Evolutionary conservation across 306 rosid genomes (phyloP).

Genomic region (Trifolium dubium): DNA sequence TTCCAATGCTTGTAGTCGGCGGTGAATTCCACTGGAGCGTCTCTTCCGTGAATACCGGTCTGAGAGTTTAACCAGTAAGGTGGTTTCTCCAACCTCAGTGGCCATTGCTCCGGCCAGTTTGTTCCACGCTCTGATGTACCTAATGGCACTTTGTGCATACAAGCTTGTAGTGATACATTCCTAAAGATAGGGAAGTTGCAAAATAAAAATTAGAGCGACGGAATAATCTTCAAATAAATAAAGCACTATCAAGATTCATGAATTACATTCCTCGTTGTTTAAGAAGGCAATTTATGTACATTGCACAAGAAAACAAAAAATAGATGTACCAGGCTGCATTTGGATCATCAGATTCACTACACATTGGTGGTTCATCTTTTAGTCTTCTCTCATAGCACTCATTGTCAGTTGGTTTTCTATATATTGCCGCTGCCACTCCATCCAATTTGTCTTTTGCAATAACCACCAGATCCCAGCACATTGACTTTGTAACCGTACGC

Average conservation of each 20-base stretch:
- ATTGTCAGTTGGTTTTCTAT: slow-evolving; percentile 78
- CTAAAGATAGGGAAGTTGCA: slow-evolving; percentile 49
- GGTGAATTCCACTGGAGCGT: slow-evolving; percentile 63
- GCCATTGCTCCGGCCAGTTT: slow-evolving; percentile 79
- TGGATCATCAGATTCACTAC: slow-evolving; percentile 72
- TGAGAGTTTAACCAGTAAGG: slow-evolving; percentile 82
- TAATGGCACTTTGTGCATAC: slow-evolving; percentile 72
- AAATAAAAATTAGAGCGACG: slow-evolving; percentile 22
- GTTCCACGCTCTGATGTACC: slow-evolving; percentile 66
- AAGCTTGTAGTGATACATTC: slow-evolving; percentile 70
- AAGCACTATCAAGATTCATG: slow-evolving; percentile 6
- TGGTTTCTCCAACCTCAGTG: slow-evolving; percentile 72
- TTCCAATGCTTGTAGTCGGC: slow-evolving; percentile 78
- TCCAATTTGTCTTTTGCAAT: slow-evolving; percentile 65
- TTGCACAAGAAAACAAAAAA: slow-evolving; percentile 6
- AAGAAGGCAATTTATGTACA: no score
- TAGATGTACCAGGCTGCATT: slow-evolving; percentile 71
- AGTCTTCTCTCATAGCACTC: slow-evolving; percentile 65
- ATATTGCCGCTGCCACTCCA: slow-evolving; percentile 79
- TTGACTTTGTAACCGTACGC: slow-evolving; percentile 69
- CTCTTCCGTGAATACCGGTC: slow-evolving; percentile 62
- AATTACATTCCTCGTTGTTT: neutral
- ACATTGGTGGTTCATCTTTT: slow-evolving; percentile 70
- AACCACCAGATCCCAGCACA: slow-evolving; percentile 83
- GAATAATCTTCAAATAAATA: slow-evolving; percentile 16